These are phyloP conservation scores for Pyrus hybrid DNA, from an alignment of 331 rosid genomes.

Conservation along the genomic window DNA sequence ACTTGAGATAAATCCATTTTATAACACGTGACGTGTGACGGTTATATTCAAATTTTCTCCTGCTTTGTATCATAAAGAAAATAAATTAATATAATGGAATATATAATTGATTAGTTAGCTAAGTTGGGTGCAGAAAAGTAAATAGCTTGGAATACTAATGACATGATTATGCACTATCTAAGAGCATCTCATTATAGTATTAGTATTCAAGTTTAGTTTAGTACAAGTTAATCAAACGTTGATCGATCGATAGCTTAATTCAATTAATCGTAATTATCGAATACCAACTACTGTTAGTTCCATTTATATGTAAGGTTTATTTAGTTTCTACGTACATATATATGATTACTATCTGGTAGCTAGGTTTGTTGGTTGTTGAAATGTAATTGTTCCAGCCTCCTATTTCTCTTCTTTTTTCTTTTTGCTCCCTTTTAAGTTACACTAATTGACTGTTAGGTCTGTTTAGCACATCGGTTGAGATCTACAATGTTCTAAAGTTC, in stretches of 20 bases:
- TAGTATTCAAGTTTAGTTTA: not conserved
- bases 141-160: not conserved
- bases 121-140: not conserved
- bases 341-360: slow-evolving; percentile 12
- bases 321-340: not conserved
- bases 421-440: slow-evolving; percentile 62
- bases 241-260: not conserved
- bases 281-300: not conserved
- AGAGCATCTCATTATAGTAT: not conserved
- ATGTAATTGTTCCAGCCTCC: slow-evolving; percentile 33
- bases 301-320: not conserved
- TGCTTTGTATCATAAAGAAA: too few relatives aligned
- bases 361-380: slow-evolving; percentile 72
- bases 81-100: too few relatives aligned
- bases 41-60: too few relatives aligned
- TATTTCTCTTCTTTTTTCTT: not conserved
- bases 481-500: not conserved
- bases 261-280: slow-evolving; percentile 22
- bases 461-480: not conserved
- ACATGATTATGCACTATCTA: not conserved
- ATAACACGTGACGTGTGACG: too few relatives aligned
- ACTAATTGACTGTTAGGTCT: slow-evolving; percentile 45
- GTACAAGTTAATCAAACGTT: not conserved
- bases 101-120: not conserved
- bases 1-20: too few relatives aligned